Percentiles rank a stretch among this genome's conserved stretches.
phyloP scores from a whole-genome alignment of 148 eudicot genomes.

The Rhododendron mucronatum region DNA sequence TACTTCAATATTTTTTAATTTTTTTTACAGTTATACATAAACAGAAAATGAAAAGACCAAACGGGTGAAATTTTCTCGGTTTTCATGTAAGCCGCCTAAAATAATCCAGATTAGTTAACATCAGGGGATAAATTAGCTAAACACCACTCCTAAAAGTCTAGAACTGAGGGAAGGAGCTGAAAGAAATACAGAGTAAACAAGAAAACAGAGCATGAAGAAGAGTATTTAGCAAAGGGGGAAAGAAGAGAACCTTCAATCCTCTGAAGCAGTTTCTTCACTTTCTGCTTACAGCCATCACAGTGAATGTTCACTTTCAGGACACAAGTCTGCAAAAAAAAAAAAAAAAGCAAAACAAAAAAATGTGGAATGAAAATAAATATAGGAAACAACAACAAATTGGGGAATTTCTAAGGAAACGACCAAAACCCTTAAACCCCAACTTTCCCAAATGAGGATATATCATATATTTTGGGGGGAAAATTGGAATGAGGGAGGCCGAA shows the following conservation, averaged over 20 bases:
- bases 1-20: no score
- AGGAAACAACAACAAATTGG: background rate
- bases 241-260: slow-evolving; percentile 64
- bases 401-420: background rate
- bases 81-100: background rate
- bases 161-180: background rate
- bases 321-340: slow-evolving; percentile 39
- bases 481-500: background rate
- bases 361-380: background rate
- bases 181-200: background rate
- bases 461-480: background rate
- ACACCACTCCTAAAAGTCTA: background rate
- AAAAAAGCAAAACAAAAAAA: background rate
- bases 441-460: background rate
- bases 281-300: slow-evolving; percentile 79
- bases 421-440: background rate
- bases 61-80: background rate
- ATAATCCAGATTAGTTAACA: background rate
- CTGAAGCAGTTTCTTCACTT: slow-evolving; percentile 72
- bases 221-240: background rate
- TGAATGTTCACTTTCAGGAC: slow-evolving; percentile 68
- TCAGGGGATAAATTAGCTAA: background rate
- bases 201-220: background rate
- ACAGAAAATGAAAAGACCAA: background rate
- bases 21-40: background rate